Evolutionary conservation across 208 protist genomes (phyloP).

Genomic region (Leishmania mexicana): DNA sequence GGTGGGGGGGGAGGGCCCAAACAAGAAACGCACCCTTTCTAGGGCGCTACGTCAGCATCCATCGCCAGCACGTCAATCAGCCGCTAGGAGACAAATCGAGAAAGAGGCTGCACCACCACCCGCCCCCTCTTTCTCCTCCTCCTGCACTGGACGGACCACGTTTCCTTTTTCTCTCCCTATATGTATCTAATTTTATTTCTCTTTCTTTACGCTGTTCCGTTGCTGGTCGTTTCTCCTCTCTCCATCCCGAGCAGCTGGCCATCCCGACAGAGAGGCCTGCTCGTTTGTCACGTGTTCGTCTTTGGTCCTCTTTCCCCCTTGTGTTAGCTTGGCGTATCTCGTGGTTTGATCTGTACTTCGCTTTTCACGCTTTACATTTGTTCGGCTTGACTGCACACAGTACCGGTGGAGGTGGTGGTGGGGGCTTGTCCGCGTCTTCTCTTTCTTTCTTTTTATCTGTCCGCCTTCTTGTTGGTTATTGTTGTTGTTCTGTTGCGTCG

Average conservation of each 20-base stretch:
- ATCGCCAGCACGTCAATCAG: neutral
- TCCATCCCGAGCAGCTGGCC: neutral
- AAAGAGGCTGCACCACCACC: neutral
- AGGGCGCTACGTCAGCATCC: neutral
- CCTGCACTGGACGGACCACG: neutral
- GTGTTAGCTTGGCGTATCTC: neutral
- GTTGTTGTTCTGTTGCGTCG: conserved; percentile 1
- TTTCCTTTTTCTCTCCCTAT: neutral
- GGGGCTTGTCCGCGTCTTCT: neutral
- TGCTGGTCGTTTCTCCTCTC: neutral
- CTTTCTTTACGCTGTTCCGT: neutral
- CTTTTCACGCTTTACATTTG: neutral
- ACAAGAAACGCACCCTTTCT: neutral
- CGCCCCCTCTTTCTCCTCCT: neutral
- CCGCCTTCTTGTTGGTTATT: neutral
- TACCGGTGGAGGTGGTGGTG: neutral
- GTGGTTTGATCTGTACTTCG: neutral
- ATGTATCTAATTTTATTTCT: neutral
- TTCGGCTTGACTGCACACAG: neutral
- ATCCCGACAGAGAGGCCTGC: neutral
- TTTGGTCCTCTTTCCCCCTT: conserved; percentile 12
- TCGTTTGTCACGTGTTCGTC: neutral
- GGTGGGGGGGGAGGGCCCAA: neutral
- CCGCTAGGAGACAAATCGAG: neutral
- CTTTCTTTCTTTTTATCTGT: neutral